Percentiles rank a stretch among this genome's conserved stretches.
These are phyloP conservation scores for Chaetomium sp. DNA, from an alignment of 2,329 filamentous ascomycete genomes.

Conservation along the genomic window DNA sequence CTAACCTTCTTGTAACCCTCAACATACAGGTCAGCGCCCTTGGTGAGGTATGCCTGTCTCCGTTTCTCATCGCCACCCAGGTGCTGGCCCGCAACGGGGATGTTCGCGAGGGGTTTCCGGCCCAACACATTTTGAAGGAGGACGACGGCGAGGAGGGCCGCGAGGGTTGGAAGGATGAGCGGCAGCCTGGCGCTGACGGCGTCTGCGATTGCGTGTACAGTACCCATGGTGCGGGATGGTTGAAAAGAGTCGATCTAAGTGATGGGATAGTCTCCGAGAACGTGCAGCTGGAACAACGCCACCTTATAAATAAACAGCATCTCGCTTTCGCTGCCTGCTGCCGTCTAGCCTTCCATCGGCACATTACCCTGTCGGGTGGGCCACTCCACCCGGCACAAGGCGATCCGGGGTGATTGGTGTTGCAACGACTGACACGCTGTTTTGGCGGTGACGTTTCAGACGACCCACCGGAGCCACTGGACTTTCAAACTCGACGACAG, in stretches of 20 bases:
- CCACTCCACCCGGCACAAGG: neutral
- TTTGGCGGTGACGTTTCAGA: slow-evolving; percentile 13
- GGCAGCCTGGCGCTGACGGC: slow-evolving; percentile 26
- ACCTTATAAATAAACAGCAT: neutral
- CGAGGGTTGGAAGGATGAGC: slow-evolving; percentile 28
- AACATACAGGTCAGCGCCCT: slow-evolving; percentile 35
- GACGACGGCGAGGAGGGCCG: slow-evolving; percentile 26
- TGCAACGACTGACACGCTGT: neutral
- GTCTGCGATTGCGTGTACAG: slow-evolving; percentile 18
- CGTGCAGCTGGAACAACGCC: neutral
- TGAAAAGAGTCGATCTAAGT: neutral
- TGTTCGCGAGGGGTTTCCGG: slow-evolving; percentile 28
- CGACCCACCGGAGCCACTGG: neutral
- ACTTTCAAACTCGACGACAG: too few species aligned
- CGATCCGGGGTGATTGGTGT: neutral
- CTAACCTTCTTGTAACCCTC: slow-evolving; percentile 39
- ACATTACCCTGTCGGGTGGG: neutral
- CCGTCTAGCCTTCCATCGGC: neutral
- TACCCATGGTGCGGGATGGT: slow-evolving; percentile 23
- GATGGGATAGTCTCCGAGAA: neutral
- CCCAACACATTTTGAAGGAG: slow-evolving; percentile 30
- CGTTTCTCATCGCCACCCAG: slow-evolving; percentile 36
- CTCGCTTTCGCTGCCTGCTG: neutral
- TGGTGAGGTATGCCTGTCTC: slow-evolving; percentile 34
- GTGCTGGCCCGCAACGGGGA: slow-evolving; percentile 38